Evolutionary conservation across 768 basidiomycete genomes (phyloP).

Genomic region (Leccinum longicurvipes): DNA sequence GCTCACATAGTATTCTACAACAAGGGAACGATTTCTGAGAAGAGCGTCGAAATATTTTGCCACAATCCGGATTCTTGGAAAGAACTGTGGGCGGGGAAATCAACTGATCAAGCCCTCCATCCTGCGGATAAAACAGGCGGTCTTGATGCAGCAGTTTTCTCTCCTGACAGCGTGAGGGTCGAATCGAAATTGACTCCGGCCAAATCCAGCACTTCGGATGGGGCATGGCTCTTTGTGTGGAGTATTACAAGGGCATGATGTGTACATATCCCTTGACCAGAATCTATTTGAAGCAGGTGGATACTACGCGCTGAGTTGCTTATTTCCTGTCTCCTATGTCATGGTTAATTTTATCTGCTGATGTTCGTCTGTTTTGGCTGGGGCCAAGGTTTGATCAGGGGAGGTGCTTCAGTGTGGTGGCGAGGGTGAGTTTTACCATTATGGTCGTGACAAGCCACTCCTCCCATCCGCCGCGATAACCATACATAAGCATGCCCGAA

Average conservation of each 20-base stretch:
- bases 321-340: background rate
- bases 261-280: background rate
- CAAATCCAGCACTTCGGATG: background rate
- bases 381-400: too few species aligned
- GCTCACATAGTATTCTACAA: constrained; percentile 18
- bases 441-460: too few species aligned
- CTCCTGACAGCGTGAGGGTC: constrained; percentile 31
- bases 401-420: too few species aligned
- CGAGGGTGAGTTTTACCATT: too few species aligned
- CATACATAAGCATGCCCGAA: too few species aligned
- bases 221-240: constrained; percentile 14
- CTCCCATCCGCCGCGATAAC: too few species aligned
- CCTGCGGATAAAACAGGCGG: background rate
- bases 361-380: too few species aligned
- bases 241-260: constrained; percentile 16
- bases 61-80: constrained; percentile 28
- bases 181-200: constrained; percentile 20
- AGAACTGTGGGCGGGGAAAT: constrained; percentile 22
- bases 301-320: background rate
- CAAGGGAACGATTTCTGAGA: constrained; percentile 9
- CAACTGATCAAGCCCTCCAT: background rate
- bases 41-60: constrained; percentile 17
- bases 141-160: constrained; percentile 21
- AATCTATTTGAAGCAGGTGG: background rate
- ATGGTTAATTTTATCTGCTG: background rate